A percentile compares a stretch with the other conserved stretches of the same genome.
phyloP scores from a whole-genome alignment of 345 rosid genomes.

The Zanthoxylum bungeanum region DNA sequence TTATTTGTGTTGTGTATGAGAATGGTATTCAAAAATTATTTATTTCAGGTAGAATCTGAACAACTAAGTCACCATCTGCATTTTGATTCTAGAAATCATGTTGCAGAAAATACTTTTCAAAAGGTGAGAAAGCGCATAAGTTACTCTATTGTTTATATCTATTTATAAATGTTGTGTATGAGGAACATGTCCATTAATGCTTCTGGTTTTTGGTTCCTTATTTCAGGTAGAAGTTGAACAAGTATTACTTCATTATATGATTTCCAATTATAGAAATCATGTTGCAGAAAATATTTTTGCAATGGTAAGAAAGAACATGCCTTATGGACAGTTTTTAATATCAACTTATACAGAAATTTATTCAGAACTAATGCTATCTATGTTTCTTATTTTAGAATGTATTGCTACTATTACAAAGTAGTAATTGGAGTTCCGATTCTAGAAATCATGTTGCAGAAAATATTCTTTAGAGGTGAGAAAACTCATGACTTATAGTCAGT shows the following conservation, averaged over 20 bases:
- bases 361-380: neutral
- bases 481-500: neutral
- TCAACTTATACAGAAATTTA: neutral
- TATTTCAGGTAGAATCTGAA: neutral
- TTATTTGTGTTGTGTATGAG: neutral
- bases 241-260: neutral
- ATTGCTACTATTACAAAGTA: neutral
- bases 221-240: neutral
- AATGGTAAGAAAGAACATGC: neutral
- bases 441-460: conserved; percentile 1
- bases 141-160: too few relatives aligned
- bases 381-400: neutral
- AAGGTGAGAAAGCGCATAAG: neutral
- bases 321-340: neutral
- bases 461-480: neutral
- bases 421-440: neutral
- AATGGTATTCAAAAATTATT: neutral
- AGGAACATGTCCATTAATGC: neutral
- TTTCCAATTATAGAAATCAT: neutral
- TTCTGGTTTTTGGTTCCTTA: neutral
- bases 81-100: too few relatives aligned
- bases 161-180: neutral
- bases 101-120: too few relatives aligned
- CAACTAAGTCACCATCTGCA: neutral
- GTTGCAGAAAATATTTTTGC: neutral